Conservation (phyloP, 345 rosid genomes). For the Gossypium mustelinum region DNA sequence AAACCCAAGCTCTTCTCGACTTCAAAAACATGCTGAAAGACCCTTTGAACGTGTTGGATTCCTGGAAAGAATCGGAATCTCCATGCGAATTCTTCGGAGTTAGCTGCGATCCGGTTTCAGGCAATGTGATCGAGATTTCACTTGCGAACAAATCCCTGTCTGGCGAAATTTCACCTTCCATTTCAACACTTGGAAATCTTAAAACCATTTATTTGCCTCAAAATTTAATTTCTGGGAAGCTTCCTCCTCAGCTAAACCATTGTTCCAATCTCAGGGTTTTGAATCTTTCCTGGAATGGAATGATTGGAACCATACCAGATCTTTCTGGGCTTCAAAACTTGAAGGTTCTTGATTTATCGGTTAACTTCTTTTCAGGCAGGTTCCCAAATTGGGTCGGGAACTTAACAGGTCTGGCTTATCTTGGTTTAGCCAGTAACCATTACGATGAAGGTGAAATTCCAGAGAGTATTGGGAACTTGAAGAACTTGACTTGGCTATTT, state of each 20-base stretch:
- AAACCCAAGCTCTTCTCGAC: conserved; percentile 57
- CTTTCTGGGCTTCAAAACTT: conserved; percentile 47
- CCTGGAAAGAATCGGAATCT: conserved; percentile 60
- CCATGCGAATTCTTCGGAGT: conserved; percentile 67
- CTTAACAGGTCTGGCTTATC: conserved; percentile 38
- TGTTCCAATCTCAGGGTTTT: conserved; percentile 51
- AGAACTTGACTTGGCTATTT: conserved; percentile 56
- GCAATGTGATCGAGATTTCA: conserved; percentile 47
- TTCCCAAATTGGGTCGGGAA: conserved; percentile 70
- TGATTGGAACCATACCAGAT: conserved; percentile 61
- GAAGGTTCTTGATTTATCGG: conserved; percentile 48
- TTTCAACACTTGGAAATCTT: conserved; percentile 47
- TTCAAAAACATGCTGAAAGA: conserved; percentile 60
- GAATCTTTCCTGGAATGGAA: conserved; percentile 49
- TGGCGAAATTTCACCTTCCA: conserved; percentile 59
- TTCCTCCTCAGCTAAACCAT: conserved; percentile 46
- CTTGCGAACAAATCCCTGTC: conserved; percentile 49
- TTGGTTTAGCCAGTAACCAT: conserved; percentile 45
- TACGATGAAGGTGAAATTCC: conserved; percentile 57
- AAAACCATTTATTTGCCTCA: conserved; percentile 39
- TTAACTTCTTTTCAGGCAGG: conserved; percentile 48
- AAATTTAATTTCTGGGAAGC: conserved; percentile 46
- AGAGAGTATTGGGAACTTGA: conserved; percentile 50
- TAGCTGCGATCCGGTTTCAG: conserved; percentile 42
- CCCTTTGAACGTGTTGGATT: conserved; percentile 45